Percentiles rank a stretch among this genome's conserved stretches.
phyloP scores from a whole-genome alignment of 2,329 filamentous ascomycete species.

The Coniosporium tulheliwenetii region DNA sequence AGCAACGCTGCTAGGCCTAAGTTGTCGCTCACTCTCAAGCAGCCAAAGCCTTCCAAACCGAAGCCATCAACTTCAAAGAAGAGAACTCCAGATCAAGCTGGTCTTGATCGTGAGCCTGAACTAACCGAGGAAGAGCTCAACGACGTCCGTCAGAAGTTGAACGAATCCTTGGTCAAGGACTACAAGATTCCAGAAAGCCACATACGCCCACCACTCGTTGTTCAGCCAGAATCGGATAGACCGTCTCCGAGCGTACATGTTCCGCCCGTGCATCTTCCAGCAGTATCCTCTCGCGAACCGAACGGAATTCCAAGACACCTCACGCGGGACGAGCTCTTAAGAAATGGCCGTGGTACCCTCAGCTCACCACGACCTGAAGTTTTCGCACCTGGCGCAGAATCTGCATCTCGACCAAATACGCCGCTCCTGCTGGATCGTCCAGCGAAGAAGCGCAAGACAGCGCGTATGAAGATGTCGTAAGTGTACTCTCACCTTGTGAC shows the following conservation, averaged over 20 bases:
- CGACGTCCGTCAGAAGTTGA: conserved; percentile 11
- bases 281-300: neutral
- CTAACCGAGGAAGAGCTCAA: no score
- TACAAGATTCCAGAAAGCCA: conserved; percentile 15
- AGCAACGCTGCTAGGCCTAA: neutral
- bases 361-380: neutral
- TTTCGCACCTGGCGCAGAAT: neutral
- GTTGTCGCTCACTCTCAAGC: neutral
- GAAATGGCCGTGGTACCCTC: neutral
- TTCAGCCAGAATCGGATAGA: neutral
- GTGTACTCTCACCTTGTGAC: conserved; percentile 7
- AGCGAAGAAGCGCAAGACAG: conserved; percentile 1
- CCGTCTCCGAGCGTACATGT: neutral
- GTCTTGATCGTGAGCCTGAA: neutral
- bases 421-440: conserved; percentile 1
- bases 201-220: conserved; percentile 9
- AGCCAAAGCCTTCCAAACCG: conserved; percentile 3
- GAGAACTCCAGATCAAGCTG: conserved; percentile 18
- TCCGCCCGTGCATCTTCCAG: conserved; percentile 3
- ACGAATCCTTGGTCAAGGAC: conserved; percentile 7
- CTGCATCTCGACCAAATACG: neutral
- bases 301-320: neutral
- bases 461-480: conserved; percentile 24
- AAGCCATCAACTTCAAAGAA: conserved; percentile 8
- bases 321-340: neutral